Evolutionary conservation across 1,284 basidiomycete species (phyloP).

Genomic region (Tremellales sp.): DNA sequence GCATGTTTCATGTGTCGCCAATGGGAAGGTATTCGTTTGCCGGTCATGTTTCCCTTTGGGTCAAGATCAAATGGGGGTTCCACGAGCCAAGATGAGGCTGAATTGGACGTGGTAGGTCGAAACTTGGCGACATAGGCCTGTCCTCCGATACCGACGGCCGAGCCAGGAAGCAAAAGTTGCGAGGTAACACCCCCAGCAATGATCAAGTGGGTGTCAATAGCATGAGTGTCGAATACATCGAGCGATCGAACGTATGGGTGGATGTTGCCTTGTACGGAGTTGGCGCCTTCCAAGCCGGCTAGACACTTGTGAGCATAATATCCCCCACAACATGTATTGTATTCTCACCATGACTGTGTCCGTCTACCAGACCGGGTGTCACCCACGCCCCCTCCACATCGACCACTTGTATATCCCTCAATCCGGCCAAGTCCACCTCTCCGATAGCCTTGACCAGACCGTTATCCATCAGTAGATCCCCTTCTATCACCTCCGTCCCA

Average conservation of each 20-base stretch:
- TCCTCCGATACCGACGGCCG: slow-evolving; percentile 43
- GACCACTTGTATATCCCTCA: too few relatives aligned
- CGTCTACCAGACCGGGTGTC: slow-evolving; percentile 3
- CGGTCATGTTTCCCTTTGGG: slow-evolving; percentile 2
- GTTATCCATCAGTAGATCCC: slow-evolving; percentile 43
- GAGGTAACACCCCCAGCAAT: slow-evolving; percentile 47
- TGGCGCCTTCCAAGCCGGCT: slow-evolving; percentile 20
- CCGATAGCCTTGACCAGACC: slow-evolving; percentile 48
- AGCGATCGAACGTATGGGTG: slow-evolving; percentile 45
- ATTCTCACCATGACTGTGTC: slow-evolving; percentile 4
- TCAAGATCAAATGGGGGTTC: slow-evolving; percentile 13
- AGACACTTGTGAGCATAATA: too few relatives aligned
- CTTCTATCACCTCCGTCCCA: slow-evolving; percentile 56
- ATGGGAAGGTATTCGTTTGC: slow-evolving; percentile 7
- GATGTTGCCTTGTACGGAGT: slow-evolving; percentile 24
- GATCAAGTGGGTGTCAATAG: slow-evolving; percentile 32
- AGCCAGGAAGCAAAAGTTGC: slow-evolving; percentile 45
- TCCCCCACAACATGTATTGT: not conserved
- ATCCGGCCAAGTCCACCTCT: too few relatives aligned
- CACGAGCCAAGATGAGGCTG: slow-evolving; percentile 20
- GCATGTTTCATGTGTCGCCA: slow-evolving; percentile 25
- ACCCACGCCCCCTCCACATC: slow-evolving; percentile 5
- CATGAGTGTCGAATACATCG: slow-evolving; percentile 31
- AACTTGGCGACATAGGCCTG: slow-evolving; percentile 47
- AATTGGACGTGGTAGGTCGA: slow-evolving; percentile 19